Conservation (phyloP, 495 filamentous ascomycete genomes). For the Hypoxylon fragiforme region DNA sequence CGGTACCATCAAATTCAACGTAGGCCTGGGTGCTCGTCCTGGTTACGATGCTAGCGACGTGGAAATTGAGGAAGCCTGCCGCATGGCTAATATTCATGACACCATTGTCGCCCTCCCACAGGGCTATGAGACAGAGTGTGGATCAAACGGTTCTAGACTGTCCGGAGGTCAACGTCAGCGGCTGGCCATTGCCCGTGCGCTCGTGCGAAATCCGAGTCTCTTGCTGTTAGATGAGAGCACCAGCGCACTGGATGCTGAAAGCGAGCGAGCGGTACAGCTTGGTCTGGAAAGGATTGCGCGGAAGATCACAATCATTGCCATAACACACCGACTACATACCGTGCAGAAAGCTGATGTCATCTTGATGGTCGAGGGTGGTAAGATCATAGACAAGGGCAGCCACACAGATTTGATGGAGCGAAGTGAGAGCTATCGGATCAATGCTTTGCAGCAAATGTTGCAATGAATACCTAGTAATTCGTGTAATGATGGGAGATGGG, state of each 20-base stretch:
- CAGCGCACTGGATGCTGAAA: slow-evolving; percentile 58
- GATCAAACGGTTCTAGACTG: slow-evolving; percentile 59
- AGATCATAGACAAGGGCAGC: slow-evolving; percentile 64
- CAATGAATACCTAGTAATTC: not conserved
- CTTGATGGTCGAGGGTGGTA: slow-evolving; percentile 67
- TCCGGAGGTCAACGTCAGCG: slow-evolving; percentile 68
- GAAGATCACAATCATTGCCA: slow-evolving; percentile 75
- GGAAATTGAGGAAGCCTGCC: slow-evolving; percentile 53
- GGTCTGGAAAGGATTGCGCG: slow-evolving; percentile 41
- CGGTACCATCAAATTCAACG: slow-evolving; percentile 54
- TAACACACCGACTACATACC: slow-evolving; percentile 75
- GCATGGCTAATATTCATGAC: slow-evolving; percentile 37
- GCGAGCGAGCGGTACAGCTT: slow-evolving; percentile 44
- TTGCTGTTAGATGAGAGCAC: slow-evolving; percentile 81
- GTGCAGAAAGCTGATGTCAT: slow-evolving; percentile 74
- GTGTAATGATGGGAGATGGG: not conserved
- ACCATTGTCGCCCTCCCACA: slow-evolving; percentile 55
- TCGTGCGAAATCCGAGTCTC: slow-evolving; percentile 68
- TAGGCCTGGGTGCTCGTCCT: slow-evolving; percentile 48
- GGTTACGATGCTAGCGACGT: slow-evolving; percentile 43
- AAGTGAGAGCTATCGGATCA: slow-evolving; percentile 58
- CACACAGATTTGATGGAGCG: slow-evolving; percentile 65
- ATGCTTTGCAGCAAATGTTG: slow-evolving; percentile 47
- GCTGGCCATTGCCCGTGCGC: slow-evolving; percentile 63
- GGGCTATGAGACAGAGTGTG: slow-evolving; percentile 57